A percentile compares a stretch with the other conserved stretches of the same genome.
Evolutionary conservation across 1,284 basidiomycete species (phyloP).

Genomic region (Hypsizygus ulmarius): DNA sequence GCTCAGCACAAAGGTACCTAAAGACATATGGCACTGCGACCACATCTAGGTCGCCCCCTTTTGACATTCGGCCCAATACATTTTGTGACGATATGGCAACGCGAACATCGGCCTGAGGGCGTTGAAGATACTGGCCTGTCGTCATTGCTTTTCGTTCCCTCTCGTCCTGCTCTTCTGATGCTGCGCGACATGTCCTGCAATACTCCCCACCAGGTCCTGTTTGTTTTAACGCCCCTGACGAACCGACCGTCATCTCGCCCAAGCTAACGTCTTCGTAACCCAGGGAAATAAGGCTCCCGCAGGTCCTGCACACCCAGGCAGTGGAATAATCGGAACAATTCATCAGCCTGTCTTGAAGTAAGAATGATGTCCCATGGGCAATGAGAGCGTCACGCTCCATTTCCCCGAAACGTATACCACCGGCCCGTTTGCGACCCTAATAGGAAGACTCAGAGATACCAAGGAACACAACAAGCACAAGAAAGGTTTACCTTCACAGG

Average conservation of each 20-base stretch:
- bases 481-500: slow-evolving; percentile 84
- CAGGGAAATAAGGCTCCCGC: slow-evolving; percentile 92
- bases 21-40: slow-evolving; percentile 97
- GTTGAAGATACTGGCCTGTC: slow-evolving; percentile 43
- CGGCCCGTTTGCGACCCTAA: slow-evolving; percentile 95
- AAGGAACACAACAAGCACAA: not conserved
- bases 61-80: slow-evolving; percentile 54
- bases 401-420: slow-evolving; percentile 99
- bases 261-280: slow-evolving; percentile 87
- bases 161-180: slow-evolving; percentile 61
- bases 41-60: slow-evolving; percentile 85
- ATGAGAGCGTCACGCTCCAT: slow-evolving; percentile 99
- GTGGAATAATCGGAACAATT: slow-evolving; percentile 99
- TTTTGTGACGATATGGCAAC: slow-evolving; percentile 66
- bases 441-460: slow-evolving; percentile 9
- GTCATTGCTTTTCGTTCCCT: slow-evolving; percentile 52
- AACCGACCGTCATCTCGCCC: slow-evolving; percentile 57
- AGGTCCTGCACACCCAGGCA: slow-evolving; percentile 95
- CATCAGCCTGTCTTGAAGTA: slow-evolving; percentile 98
- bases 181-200: slow-evolving; percentile 84
- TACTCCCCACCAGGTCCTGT: slow-evolving; percentile 82
- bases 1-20: slow-evolving; percentile 82
- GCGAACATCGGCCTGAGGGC: slow-evolving; percentile 47
- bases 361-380: slow-evolving; percentile 97
- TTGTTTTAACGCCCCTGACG: slow-evolving; percentile 48